phyloP scores from a whole-genome alignment of 2,329 filamentous ascomycete species.

The Mollisia scopiformis region DNA sequence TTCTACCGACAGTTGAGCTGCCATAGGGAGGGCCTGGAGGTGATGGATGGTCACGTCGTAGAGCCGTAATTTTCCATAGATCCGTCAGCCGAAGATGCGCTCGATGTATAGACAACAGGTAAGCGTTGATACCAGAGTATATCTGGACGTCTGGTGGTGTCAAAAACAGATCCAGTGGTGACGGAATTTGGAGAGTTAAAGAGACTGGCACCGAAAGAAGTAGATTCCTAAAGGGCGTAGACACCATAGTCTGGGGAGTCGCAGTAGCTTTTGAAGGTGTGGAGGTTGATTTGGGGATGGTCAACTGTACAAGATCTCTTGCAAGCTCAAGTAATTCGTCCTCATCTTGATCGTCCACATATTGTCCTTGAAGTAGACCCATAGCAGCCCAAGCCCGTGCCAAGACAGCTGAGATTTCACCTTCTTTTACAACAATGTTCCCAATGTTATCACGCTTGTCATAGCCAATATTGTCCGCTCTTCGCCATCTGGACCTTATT shows the following conservation, averaged over 20 bases:
- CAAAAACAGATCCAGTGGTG: constrained; percentile 87
- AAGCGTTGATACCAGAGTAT: constrained; percentile 86
- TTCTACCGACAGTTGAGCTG: constrained; percentile 61
- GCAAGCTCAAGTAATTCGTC: constrained; percentile 82
- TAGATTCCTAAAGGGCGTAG: constrained; percentile 74
- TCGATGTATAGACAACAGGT: constrained; percentile 82
- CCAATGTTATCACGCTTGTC: constrained; percentile 62
- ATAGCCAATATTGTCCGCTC: constrained; percentile 60
- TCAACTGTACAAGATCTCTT: constrained; percentile 73
- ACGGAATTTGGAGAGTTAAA: constrained; percentile 72
- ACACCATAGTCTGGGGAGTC: constrained; percentile 21
- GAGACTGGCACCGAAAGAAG: constrained; percentile 77
- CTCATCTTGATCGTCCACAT: constrained; percentile 74
- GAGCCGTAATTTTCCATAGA: constrained; percentile 82
- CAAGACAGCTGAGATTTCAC: constrained; percentile 79
- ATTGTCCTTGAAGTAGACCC: constrained; percentile 70
- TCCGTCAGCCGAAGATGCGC: constrained; percentile 83
- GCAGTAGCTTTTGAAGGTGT: constrained; percentile 38
- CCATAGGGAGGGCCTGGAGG: constrained; percentile 68
- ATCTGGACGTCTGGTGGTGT: constrained; percentile 73
- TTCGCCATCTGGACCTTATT: constrained; percentile 72
- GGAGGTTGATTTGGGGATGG: constrained; percentile 53
- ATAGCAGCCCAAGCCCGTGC: constrained; percentile 79
- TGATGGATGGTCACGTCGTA: constrained; percentile 76
- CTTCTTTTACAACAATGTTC: constrained; percentile 77